phyloP scores from a whole-genome alignment of 768 basidiomycete genomes.

The Mycena polygramma region DNA sequence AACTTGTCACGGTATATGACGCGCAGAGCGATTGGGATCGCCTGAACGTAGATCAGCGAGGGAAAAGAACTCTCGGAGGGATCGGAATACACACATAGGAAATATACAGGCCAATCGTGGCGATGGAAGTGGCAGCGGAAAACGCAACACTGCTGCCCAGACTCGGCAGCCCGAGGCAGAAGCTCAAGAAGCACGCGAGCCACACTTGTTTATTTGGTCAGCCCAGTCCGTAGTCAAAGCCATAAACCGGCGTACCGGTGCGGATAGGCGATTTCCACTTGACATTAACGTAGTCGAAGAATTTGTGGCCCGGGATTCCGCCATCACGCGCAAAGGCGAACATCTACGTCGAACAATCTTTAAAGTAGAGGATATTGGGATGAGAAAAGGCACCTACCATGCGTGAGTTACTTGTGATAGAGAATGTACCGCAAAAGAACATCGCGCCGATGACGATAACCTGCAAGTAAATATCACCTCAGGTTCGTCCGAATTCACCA shows the following conservation, averaged over 20 bases:
- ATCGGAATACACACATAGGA: constrained; percentile 65
- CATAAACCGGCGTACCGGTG: constrained; percentile 62
- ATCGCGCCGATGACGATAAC: constrained; percentile 78
- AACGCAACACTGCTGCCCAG: constrained; percentile 82
- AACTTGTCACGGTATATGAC: constrained; percentile 72
- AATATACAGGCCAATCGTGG: constrained; percentile 83
- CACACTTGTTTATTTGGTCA: constrained; percentile 63
- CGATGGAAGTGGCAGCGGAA: constrained; percentile 69
- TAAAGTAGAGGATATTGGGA: no score
- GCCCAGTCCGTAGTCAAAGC: no score
- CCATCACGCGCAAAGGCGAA: constrained; percentile 85
- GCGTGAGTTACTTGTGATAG: constrained; percentile 81
- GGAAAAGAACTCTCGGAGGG: not conserved
- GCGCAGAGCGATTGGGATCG: constrained; percentile 77
- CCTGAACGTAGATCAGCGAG: constrained; percentile 45
- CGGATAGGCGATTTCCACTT: constrained; percentile 75
- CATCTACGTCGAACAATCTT: constrained; percentile 51
- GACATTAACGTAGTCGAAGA: constrained; percentile 73
- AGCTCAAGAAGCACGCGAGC: constrained; percentile 83
- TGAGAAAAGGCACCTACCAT: constrained; percentile 56
- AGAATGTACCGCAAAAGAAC: constrained; percentile 85
- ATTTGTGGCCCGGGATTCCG: constrained; percentile 75
- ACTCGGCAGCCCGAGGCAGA: constrained; percentile 80
- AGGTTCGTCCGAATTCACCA: no score
- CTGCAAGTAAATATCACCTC: constrained; percentile 41